Evolutionary conservation across 345 rosid species (phyloP), one percentile per base, ranked within the genome.

Genomic region (Salix viminalis): DNA sequence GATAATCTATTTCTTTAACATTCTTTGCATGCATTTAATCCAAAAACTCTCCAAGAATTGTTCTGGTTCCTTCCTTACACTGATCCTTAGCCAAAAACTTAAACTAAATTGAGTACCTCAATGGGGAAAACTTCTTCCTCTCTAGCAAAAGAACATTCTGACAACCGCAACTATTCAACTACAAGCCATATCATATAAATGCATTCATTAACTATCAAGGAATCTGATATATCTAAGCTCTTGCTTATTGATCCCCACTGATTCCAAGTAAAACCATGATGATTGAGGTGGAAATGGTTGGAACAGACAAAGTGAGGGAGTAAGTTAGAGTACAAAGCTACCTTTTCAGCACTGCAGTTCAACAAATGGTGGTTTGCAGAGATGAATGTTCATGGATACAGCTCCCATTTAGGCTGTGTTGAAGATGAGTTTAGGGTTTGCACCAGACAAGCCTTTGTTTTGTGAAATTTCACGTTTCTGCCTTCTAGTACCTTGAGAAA

Each of bases 371-470:
- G 74, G 42, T 50, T 50, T 34, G 14, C 39, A 56, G 65, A 52
- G 65, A 71, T 71, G n/a, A 32, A 71, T 8, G 21, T 71, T 71
- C 26, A 71, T 7, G 28, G 62, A 54, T 54, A 71, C 23, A 54
- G 37, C 10, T 32, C 42, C 58, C 74, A 71, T 30, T 71, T 9
- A 21, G 62, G 26, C 26, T 56, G 26, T 4, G 23, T 9, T n/a
- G 62, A n/a, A n/a, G 26, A 56, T 56, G 26, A 23, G n/a, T 30
- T 52, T 30, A 66, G 46, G 69, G 69, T 66, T 66, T 36, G 62
- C 8, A 19, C 0, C 24, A n/a, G 28, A 23, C 23, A 21, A 39
- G 37, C 26, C 16, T 36, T 66, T 39, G 26, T 42, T 66, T 66
- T 9, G 70, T 8, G 37, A 65, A 30, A 0, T 65, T 34, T 34